Conservation (phyloP, 768 basidiomycete species). For the Nidularia sp. region DNA sequence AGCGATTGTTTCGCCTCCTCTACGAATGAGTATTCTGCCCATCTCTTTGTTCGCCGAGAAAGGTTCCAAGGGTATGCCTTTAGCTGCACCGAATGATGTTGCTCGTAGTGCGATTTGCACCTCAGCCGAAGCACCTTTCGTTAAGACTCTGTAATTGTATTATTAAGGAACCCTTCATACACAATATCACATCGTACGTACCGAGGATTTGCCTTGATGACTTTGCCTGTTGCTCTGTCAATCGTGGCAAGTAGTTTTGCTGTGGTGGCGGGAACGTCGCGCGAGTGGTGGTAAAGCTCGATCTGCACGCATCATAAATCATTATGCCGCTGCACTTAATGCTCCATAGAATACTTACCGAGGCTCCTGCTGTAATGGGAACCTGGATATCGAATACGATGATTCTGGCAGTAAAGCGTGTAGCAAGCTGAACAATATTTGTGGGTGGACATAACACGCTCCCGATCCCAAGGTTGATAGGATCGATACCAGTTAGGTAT, state of each 20-base stretch:
- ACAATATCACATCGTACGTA: constrained; percentile 22
- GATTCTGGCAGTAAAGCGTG: constrained; percentile 78
- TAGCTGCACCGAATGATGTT: constrained; percentile 42
- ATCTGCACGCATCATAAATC: constrained; percentile 40
- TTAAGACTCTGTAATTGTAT: constrained; percentile 57
- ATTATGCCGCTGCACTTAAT: neutral
- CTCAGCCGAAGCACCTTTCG: constrained; percentile 82
- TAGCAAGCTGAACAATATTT: constrained; percentile 72
- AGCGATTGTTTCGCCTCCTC: constrained; percentile 91
- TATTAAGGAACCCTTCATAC: neutral
- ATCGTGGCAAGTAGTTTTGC: constrained; percentile 74
- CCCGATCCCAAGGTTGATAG: constrained; percentile 82
- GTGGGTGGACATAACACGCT: constrained; percentile 80
- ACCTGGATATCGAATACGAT: constrained; percentile 91
- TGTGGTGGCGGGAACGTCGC: constrained; percentile 87
- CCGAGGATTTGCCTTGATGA: constrained; percentile 80
- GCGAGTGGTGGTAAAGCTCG: constrained; percentile 93
- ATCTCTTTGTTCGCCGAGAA: constrained; percentile 91
- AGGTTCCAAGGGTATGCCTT: constrained; percentile 81
- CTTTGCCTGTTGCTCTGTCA: constrained; percentile 73
- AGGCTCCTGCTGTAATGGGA: constrained; percentile 84
- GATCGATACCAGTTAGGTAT: constrained; percentile 79
- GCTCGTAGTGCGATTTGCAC: constrained; percentile 77
- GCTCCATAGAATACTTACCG: constrained; percentile 42
- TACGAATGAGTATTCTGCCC: constrained; percentile 85